phyloP scores from a whole-genome alignment of 1,284 basidiomycete genomes.

The Wallemia hederae region DNA sequence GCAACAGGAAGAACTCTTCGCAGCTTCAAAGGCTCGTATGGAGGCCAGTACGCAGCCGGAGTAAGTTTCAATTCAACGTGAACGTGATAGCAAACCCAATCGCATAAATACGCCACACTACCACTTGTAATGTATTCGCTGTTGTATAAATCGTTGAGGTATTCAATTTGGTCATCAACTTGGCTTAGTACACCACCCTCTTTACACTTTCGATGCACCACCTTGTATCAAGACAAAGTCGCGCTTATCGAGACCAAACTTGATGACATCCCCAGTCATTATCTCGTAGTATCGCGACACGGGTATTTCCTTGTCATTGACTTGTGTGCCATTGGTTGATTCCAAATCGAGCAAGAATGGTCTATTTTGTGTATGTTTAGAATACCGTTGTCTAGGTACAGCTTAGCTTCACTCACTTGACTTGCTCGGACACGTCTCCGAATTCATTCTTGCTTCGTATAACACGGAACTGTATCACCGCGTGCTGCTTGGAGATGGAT shows the following conservation, averaged over 20 bases:
- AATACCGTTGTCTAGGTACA: too few relatives aligned
- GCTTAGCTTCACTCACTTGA: constrained; percentile 42
- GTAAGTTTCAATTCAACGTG: too few relatives aligned
- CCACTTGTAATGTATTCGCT: background rate
- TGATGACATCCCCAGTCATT: constrained; percentile 34
- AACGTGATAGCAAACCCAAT: background rate
- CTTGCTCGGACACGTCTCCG: constrained; percentile 37
- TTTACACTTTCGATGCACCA: background rate
- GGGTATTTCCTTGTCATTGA: constrained; percentile 65
- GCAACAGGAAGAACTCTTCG: constrained; percentile 72
- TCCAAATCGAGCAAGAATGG: constrained; percentile 92
- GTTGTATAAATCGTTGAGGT: background rate
- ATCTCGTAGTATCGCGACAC: constrained; percentile 72
- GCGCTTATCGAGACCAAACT: background rate
- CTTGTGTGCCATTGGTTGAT: constrained; percentile 75
- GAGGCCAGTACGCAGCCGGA: constrained; percentile 13
- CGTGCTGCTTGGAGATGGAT: constrained; percentile 94
- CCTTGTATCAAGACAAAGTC: background rate
- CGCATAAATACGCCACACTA: background rate
- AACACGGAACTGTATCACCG: constrained; percentile 76
- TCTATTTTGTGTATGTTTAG: too few relatives aligned
- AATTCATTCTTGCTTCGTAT: constrained; percentile 64
- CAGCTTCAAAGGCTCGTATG: constrained; percentile 34
- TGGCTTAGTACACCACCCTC: too few relatives aligned
- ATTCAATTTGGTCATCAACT: too few relatives aligned